phyloP scores from a whole-genome alignment of 1,284 basidiomycete genomes.

The Calocybe gambosa region DNA sequence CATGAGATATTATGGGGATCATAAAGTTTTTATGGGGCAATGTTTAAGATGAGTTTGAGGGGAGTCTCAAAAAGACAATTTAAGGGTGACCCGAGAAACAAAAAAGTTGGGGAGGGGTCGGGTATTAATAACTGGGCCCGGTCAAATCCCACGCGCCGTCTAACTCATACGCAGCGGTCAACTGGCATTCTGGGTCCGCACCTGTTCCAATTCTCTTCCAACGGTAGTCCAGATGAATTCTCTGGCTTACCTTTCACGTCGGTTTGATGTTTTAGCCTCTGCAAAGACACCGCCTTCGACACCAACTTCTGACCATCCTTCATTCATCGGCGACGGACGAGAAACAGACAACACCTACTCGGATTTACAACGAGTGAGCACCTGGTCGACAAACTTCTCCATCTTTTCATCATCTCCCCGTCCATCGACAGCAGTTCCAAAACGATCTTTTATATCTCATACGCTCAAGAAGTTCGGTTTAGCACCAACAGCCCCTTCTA shows the following conservation, averaged over 20 bases:
- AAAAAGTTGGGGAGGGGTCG: conserved; percentile 13
- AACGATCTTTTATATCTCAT: conserved; percentile 48
- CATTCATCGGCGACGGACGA: conserved; percentile 25
- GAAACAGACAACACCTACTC: conserved; percentile 19
- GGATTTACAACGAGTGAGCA: conserved; percentile 40
- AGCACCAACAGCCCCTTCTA: conserved; percentile 18
- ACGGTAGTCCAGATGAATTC: conserved; percentile 53
- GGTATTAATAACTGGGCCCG: neutral
- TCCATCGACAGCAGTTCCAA: conserved; percentile 27
- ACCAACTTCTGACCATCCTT: conserved; percentile 30
- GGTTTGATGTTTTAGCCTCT: conserved; percentile 58
- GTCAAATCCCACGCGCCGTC: conserved; percentile 14
- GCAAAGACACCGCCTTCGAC: conserved; percentile 45
- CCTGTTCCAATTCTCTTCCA: conserved; percentile 3
- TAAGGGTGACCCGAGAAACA: neutral
- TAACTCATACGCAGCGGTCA: conserved; percentile 6
- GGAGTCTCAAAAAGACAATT: too few relatives aligned
- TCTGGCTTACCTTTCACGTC: conserved; percentile 61
- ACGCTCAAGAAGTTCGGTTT: conserved; percentile 26
- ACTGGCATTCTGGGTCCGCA: conserved; percentile 3
- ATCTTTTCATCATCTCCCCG: conserved; percentile 32
- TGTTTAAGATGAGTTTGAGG: neutral
- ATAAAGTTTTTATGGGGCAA: neutral
- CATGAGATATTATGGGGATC: neutral
- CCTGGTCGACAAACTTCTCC: conserved; percentile 56